Percentiles rank a stretch among this genome's conserved stretches.
Evolutionary conservation across 2,329 filamentous ascomycete species (phyloP).

Genomic region (Ceratocystis alfenasii): DNA sequence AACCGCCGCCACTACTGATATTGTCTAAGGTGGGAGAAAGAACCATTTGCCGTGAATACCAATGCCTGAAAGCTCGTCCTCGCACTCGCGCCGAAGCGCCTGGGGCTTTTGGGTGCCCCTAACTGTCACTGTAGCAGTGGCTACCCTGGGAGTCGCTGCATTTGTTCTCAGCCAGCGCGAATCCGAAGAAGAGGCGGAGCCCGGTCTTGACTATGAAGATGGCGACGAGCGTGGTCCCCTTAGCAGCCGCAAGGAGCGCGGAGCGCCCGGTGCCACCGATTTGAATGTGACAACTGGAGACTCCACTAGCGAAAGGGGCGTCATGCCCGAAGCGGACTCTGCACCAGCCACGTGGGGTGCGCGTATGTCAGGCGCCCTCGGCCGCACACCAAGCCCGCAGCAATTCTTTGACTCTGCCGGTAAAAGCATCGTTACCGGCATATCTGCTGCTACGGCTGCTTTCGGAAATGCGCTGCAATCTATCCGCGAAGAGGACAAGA

Average conservation of each 20-base stretch:
- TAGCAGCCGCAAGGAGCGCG: slow-evolving; percentile 7
- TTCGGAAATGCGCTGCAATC: slow-evolving; percentile 72
- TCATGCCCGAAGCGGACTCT: not conserved
- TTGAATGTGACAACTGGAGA: slow-evolving; percentile 25
- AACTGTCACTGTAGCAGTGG: slow-evolving; percentile 73
- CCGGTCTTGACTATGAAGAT: slow-evolving; percentile 37
- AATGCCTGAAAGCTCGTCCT: slow-evolving; percentile 26
- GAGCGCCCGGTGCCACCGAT: slow-evolving; percentile 24
- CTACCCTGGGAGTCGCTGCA: slow-evolving; percentile 71
- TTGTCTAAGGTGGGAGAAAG: not conserved
- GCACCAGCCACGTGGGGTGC: slow-evolving; percentile 50
- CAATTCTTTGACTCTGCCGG: slow-evolving; percentile 77
- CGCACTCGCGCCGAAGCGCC: slow-evolving; percentile 49
- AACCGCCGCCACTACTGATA: not conserved
- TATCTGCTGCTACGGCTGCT: slow-evolving; percentile 70
- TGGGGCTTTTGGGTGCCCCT: slow-evolving; percentile 84
- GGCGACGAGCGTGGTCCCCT: slow-evolving; percentile 34
- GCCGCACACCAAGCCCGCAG: slow-evolving; percentile 74
- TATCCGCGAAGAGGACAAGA: slow-evolving; percentile 72
- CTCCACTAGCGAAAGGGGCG: not conserved
- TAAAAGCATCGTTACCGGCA: slow-evolving; percentile 66
- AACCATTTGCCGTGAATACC: not conserved
- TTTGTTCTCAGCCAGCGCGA: slow-evolving; percentile 92
- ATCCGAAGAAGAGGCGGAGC: slow-evolving; percentile 54
- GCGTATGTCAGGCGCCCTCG: slow-evolving; percentile 68